Percentiles rank a stretch among this genome's conserved stretches.
phyloP scores from a whole-genome alignment of 1,284 basidiomycete genomes.

The Volvariella surrecta region DNA sequence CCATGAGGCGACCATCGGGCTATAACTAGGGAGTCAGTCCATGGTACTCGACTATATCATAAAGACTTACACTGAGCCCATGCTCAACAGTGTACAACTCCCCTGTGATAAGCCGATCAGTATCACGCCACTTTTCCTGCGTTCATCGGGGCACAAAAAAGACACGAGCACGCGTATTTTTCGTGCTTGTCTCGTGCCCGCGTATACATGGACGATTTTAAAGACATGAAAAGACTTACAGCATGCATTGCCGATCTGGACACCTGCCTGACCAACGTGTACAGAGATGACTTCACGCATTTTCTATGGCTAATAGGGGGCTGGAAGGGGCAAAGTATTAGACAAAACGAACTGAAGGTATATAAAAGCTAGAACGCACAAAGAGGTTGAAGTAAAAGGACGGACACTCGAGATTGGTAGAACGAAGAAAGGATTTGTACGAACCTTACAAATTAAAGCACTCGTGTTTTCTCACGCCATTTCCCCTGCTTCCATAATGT shows the following conservation, averaged over 20 bases:
- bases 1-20: constrained; percentile 78
- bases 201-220: constrained; percentile 15
- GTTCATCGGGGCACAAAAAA: constrained; percentile 10
- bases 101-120: constrained; percentile 51
- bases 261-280: constrained; percentile 91
- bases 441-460: constrained; percentile 25
- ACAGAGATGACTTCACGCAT: constrained; percentile 92
- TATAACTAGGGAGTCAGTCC: constrained; percentile 22
- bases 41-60: constrained; percentile 5
- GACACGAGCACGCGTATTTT: constrained; percentile 19
- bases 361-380: constrained; percentile 21
- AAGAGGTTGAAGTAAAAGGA: constrained; percentile 17
- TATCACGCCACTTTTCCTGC: constrained; percentile 24
- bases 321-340: constrained; percentile 10
- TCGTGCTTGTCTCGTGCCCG: constrained; percentile 11
- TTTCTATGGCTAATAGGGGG: constrained; percentile 18
- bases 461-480: constrained; percentile 26
- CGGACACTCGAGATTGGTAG: constrained; percentile 29
- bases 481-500: constrained; percentile 20
- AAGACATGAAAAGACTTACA: constrained; percentile 37
- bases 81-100: constrained; percentile 98
- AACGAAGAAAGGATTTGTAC: constrained; percentile 23
- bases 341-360: constrained; percentile 14
- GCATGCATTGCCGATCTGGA: constrained; percentile 94
- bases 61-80: constrained; percentile 75